phyloP scores from a whole-genome alignment of 257 asterid genomes.

The Osmanthus fragrans region DNA sequence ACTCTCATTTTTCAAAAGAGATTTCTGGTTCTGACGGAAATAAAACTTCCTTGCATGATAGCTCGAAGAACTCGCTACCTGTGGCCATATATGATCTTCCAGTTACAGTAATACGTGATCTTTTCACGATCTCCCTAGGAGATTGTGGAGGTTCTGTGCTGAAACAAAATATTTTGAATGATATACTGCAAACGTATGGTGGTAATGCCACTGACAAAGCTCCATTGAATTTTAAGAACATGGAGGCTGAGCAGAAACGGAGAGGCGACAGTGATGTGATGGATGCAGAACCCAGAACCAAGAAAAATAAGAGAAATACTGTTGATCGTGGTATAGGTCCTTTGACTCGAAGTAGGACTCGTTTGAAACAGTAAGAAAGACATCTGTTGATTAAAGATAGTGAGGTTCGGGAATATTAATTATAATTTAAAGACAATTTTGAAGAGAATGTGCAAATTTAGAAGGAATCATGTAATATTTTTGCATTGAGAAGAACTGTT shows the following conservation, averaged over 20 bases:
- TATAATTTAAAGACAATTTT: background rate
- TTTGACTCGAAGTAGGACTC: slow-evolving; percentile 48
- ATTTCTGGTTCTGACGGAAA: slow-evolving; percentile 28
- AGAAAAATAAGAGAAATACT: background rate
- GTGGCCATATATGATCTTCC: slow-evolving; percentile 30
- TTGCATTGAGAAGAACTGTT: background rate
- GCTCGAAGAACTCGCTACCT: slow-evolving; percentile 3
- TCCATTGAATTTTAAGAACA: slow-evolving; percentile 6
- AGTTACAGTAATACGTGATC: slow-evolving; percentile 29
- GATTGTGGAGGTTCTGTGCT: slow-evolving; percentile 26
- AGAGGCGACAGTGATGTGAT: background rate
- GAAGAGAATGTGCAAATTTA: background rate
- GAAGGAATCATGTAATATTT: background rate
- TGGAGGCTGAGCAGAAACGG: background rate
- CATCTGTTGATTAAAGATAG: background rate
- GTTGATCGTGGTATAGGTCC: slow-evolving; percentile 23
- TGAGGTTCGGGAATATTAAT: background rate
- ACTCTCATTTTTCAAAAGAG: slow-evolving; percentile 12
- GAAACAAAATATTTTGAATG: slow-evolving; percentile 22
- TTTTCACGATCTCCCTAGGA: slow-evolving; percentile 21
- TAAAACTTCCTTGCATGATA: slow-evolving; percentile 20
- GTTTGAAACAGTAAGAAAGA: slow-evolving; percentile 1
- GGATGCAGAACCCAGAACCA: background rate
- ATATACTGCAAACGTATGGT: slow-evolving; percentile 27
- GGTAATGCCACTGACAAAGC: slow-evolving; percentile 16